Base-by-base conservation (phyloP, 768 basidiomycete genomes). In the Phylloporus rhodoxanthus region DNA sequence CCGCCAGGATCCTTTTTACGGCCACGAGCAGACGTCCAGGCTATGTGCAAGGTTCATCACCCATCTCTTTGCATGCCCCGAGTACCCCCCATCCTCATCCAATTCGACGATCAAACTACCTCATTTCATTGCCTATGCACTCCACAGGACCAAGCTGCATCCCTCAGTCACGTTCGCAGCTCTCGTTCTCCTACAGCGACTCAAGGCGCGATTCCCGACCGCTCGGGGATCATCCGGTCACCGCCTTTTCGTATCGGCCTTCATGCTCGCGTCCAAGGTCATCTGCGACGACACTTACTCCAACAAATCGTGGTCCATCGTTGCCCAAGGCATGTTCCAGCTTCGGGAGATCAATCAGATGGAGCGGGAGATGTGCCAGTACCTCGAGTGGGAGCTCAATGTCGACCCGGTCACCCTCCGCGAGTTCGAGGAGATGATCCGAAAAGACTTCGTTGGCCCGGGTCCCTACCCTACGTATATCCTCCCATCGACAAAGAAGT, bases 211-310 rank as follows among this genome's bases (percentile, higher is more conserved):
- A 19, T 86, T 85, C 65, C 85, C 85, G 38, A 82, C 84, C 4
- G 86, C 84, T n/a, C 78, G 82, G 44, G 85, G 85, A 17, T 84
- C 82, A 1, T 84, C 81, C 0, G 86, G 86, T 0, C 85, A 87
- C 48, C 75, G 86, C 0, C 62, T 87, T 0, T 86, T 86, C 59
- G 77, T 87, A 13, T 82, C 81, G 0, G 82, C 85, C 0, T 84
- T 86, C 61, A 87, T 87, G 85, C 80, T 85, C 57, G 75, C 82
- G 0, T 77, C 75, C 3, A 84, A 84, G 62, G 86, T 92, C n/a
- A 86, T 91, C 43, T 92, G 91, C 69, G 91, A 94, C 72, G 91
- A 93, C 59, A 93, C 90, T 0, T 94, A 93, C 65, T 90, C 87
- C 14, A 93, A 93, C 77, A 91, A 91, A 64, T 88, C 86, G 0